Evolutionary conservation across 2,329 filamentous ascomycete species (phyloP), one percentile per base, ranked within the genome.

Genomic region (Sclerotiophoma versabilis): DNA sequence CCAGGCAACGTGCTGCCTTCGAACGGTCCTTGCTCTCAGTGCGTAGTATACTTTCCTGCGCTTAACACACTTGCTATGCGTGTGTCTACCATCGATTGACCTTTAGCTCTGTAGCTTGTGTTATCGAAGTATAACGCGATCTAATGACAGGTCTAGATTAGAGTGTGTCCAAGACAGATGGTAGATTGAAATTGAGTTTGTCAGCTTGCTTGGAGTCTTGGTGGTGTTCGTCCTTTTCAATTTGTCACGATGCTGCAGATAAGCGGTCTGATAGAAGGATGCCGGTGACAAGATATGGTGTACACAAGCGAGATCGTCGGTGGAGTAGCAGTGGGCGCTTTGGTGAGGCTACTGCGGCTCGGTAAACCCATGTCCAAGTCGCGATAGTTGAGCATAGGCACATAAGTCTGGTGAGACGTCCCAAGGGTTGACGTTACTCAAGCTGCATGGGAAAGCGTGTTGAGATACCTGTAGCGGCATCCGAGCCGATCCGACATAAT

Each of bases 221-320:
- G 29, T 30, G 12, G 29, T 26, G 17, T 3, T 26, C 15, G 10
- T 32, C 15, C 23, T 33, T 49, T n/a, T n/a, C n/a, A n/a, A 51
- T 51, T 51, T 51, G 49, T 51, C 49, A 51, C 33, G 25, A 17
- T n/a, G 26, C 23, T 44, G 27, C 15, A 26, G 19, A 22, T 36
- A 46, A 30, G 49, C 36, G 42, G 42, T 52, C 36, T 33, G 17
- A 25, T 14, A 38, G 22, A 26, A 8, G 23, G 34, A 10, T 19
- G 37, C 22, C 46, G 29, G 37, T 36, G 37, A 27, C 22, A 11
- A 15, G n/a, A 32, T 38, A 20, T 15, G 22, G 33, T 33, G 20
- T 37, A 27, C 11, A 17, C 32, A 33, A 27, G 27, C 19, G 25
- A 11, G 11, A 27, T 45, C 41, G 27, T 51, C 8, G 33, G 39